Conservation (phyloP, 257 asterid species). For the Gynochthodes officinalis region DNA sequence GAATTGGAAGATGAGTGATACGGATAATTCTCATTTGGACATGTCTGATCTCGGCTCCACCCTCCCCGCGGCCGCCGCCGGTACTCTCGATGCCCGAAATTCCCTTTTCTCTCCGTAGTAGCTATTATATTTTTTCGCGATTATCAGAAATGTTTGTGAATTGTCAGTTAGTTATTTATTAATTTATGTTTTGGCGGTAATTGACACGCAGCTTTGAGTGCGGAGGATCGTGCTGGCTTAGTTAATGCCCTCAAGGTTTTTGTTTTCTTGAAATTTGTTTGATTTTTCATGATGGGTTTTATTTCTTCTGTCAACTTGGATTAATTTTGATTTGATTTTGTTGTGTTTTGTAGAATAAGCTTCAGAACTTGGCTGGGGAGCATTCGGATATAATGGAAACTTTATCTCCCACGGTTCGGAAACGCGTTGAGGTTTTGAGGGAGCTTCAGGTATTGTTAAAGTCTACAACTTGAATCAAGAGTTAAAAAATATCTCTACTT, state of each 20-base stretch:
- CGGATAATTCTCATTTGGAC: slow-evolving; percentile 43
- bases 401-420: slow-evolving; percentile 58
- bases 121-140: too few relatives aligned
- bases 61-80: slow-evolving; percentile 93
- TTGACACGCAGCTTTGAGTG: slow-evolving; percentile 63
- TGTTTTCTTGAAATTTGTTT: background rate
- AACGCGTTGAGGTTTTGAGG: slow-evolving; percentile 63
- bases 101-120: background rate
- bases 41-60: slow-evolving; percentile 54
- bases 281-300: too few relatives aligned
- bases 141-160: background rate
- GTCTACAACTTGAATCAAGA: background rate
- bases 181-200: background rate
- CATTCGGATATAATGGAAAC: slow-evolving; percentile 51
- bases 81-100: slow-evolving; percentile 26
- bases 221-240: slow-evolving; percentile 74
- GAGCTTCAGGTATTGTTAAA: slow-evolving; percentile 59
- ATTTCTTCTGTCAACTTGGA: background rate
- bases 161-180: background rate
- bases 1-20: slow-evolving; percentile 37
- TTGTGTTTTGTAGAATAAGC: slow-evolving; percentile 45
- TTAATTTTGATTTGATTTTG: background rate
- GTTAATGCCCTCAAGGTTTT: slow-evolving; percentile 76
- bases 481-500: background rate
- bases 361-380: slow-evolving; percentile 64